A percentile compares a stretch with the other conserved stretches of the same genome.
Conservation (phyloP, 805 yeast species). For the Ogataea trehalophila region DNA sequence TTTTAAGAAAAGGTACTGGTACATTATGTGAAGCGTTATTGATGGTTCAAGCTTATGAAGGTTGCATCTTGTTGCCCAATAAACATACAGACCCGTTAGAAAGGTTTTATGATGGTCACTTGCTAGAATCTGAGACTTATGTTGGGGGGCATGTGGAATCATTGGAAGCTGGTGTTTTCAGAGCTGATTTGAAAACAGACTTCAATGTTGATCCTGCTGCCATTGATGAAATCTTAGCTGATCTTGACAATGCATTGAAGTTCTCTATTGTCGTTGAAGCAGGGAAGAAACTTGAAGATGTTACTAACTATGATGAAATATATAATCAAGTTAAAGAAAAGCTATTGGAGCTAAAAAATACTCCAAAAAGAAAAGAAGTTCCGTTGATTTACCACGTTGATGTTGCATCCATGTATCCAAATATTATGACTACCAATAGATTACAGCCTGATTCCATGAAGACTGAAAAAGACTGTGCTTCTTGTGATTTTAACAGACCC, state of each 20-base stretch:
- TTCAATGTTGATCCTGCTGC: slow-evolving; percentile 80
- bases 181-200: slow-evolving; percentile 75
- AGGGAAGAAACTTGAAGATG: slow-evolving; percentile 65
- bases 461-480: slow-evolving; percentile 90
- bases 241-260: slow-evolving; percentile 69
- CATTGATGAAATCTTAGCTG: slow-evolving; percentile 69
- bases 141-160: slow-evolving; percentile 99
- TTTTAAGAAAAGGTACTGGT: slow-evolving; percentile 94
- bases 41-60: slow-evolving; percentile 91
- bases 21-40: slow-evolving; percentile 96
- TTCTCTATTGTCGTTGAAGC: slow-evolving; percentile 85
- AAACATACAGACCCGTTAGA: slow-evolving; percentile 94
- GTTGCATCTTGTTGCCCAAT: slow-evolving; percentile 78
- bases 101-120: slow-evolving; percentile 89
- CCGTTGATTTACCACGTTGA: slow-evolving; percentile 96
- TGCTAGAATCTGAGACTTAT: slow-evolving; percentile 91
- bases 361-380: slow-evolving; percentile 63
- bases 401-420: slow-evolving; percentile 99
- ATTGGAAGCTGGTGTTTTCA: slow-evolving; percentile 93
- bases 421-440: slow-evolving; percentile 95
- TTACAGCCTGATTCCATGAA: slow-evolving; percentile 98
- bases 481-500: slow-evolving; percentile 95
- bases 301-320: slow-evolving; percentile 75
- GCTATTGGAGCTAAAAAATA: slow-evolving; percentile 53
- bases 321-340: slow-evolving; percentile 48